Percentiles rank a stretch among this genome's conserved stretches.
Conservation (phyloP, 2,329 filamentous ascomycete species). For the Diaporthe batatas region DNA sequence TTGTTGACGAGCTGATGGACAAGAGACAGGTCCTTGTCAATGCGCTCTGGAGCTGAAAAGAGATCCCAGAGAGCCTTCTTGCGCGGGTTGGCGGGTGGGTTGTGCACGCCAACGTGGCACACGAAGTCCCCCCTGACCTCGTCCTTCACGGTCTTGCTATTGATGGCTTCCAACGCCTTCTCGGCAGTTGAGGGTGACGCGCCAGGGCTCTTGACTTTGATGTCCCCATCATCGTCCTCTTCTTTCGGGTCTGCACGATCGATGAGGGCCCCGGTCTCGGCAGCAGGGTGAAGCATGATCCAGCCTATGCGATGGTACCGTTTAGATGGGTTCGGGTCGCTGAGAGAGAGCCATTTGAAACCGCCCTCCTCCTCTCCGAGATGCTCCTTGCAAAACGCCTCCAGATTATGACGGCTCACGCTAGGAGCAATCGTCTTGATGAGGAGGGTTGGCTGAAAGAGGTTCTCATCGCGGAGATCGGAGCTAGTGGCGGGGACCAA, state of each 20-base stretch:
- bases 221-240: constrained; percentile 71
- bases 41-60: constrained; percentile 92
- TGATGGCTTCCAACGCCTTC: constrained; percentile 92
- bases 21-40: constrained; percentile 89
- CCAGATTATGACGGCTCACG: constrained; percentile 92
- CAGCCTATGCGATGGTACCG: constrained; percentile 98
- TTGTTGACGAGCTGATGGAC: constrained; percentile 86
- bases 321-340: constrained; percentile 96
- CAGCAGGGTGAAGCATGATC: constrained; percentile 91
- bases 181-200: constrained; percentile 75
- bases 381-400: constrained; percentile 94
- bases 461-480: constrained; percentile 89
- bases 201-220: constrained; percentile 63
- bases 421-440: constrained; percentile 99
- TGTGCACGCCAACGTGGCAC: constrained; percentile 96
- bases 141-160: constrained; percentile 97
- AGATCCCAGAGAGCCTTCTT: constrained; percentile 98
- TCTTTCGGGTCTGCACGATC: constrained; percentile 82
- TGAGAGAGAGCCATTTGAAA: constrained; percentile 95
- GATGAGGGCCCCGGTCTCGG: constrained; percentile 73
- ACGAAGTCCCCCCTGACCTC: constrained; percentile 95
- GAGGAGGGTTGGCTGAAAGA: constrained; percentile 90
- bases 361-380: constrained; percentile 91
- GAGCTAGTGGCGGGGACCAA: constrained; percentile 85
- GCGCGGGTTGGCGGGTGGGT: constrained; percentile 84